Evolutionary conservation across 2,329 filamentous ascomycete species (phyloP).

Genomic region (Aspergillus vadensis): DNA sequence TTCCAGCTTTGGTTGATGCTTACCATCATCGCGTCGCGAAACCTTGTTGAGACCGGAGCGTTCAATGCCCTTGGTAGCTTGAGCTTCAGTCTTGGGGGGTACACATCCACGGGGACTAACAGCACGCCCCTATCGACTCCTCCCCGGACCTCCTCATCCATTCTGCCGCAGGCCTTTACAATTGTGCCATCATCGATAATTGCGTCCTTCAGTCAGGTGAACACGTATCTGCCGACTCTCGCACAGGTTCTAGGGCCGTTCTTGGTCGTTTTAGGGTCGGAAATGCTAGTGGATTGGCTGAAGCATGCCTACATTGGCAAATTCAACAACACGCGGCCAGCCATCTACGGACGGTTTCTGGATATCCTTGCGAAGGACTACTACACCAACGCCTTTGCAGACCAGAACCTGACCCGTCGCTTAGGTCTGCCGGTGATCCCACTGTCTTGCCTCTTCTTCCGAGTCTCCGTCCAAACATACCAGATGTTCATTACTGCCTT

Average conservation of each 20-base stretch:
- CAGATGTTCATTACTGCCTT: conserved; percentile 95
- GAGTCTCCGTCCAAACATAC: conserved; percentile 92
- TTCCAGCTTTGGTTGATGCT: conserved; percentile 99
- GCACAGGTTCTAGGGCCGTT: conserved; percentile 92
- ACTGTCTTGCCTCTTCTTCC: conserved; percentile 89
- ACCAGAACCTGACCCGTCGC: conserved; percentile 85
- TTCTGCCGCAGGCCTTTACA: conserved; percentile 87
- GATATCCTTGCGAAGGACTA: conserved; percentile 97
- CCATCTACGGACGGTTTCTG: conserved; percentile 83
- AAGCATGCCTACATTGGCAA: conserved; percentile 98
- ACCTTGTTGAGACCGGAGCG: conserved; percentile 92
- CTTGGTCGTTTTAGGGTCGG: conserved; percentile 87
- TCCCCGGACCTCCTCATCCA: conserved; percentile 61
- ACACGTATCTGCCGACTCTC: conserved; percentile 46
- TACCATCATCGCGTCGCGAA: conserved; percentile 91
- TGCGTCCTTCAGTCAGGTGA: conserved; percentile 45
- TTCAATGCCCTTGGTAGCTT: conserved; percentile 58
- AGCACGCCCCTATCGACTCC: conserved; percentile 61
- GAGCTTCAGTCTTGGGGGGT: conserved; percentile 34
- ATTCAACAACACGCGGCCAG: conserved; percentile 95
- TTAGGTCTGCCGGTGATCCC: conserved; percentile 90
- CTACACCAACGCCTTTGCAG: conserved; percentile 91
- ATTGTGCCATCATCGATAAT: conserved; percentile 63
- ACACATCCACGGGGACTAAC: conserved; percentile 39
- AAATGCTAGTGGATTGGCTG: conserved; percentile 95